Base-by-base conservation (phyloP, 2,329 filamentous ascomycete species). In the Aspergillus brasiliensis region DNA sequence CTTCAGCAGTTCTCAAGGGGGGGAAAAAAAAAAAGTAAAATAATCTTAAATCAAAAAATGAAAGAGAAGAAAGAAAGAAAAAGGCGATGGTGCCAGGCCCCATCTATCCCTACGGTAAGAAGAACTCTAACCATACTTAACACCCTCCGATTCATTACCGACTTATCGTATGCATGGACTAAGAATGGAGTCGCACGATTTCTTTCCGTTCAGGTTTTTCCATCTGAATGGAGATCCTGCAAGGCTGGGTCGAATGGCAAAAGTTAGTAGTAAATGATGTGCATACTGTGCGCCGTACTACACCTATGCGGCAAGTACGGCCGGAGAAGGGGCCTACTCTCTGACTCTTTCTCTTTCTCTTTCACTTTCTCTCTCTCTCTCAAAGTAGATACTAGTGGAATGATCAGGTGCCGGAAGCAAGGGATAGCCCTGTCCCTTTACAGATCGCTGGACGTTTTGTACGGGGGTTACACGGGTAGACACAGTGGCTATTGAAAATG, bases 351-450 rank as follows among this genome's bases (percentile, higher is more conserved):
- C 28, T 31, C 11, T 34, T 11, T 2, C 31, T 31, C 28, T 34
- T 5, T 28, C n/a, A n/a, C n/a, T n/a, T n/a, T n/a, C n/a, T n/a
- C n/a, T n/a, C 27, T 28, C 6, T 28, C 5, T 8, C 27, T 13
- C 31, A 34, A 27, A 17, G 8, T 19, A 25, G 17, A n/a, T 23
- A 19, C 8, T 38, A 7, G 38, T 19, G 38, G 49, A 48, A 51
- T 62, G 49, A 42, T 61, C 49, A 57, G 49, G 57, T 51, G 37
- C 49, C 51, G 17, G 47, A 61, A 56, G 61, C 59, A 65, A 65
- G 63, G 62, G 61, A 61, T 58, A 58, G 57, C 58, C 63, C 51
- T 61, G 61, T 54, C 17, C 57, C 25, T 53, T 19, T 42, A 56
- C 42, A 48, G 37, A 31, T 25, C 40, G 48, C 44, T 56, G 46